Percentiles rank a stretch among this genome's conserved stretches.
Conservation (phyloP, 78 protist species). For the Parvularia atlantis region DNA sequence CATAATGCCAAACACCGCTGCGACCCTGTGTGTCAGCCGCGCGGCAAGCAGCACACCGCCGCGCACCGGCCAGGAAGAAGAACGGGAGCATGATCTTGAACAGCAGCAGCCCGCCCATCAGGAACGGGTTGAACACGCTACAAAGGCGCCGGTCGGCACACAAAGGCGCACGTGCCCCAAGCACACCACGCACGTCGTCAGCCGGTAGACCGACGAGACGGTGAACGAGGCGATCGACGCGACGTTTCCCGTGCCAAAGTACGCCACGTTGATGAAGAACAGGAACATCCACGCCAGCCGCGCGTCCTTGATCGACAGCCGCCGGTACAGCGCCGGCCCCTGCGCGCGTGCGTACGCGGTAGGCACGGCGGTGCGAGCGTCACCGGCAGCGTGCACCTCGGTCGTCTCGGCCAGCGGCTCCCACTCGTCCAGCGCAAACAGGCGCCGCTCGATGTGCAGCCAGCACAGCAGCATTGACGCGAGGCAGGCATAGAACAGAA, state of each 20-base stretch:
- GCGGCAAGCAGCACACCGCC: no score
- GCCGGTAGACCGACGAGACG: constrained; percentile 45
- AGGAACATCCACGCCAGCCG: constrained; percentile 8
- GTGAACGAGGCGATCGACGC: constrained; percentile 70
- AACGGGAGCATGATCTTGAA: constrained; percentile 37
- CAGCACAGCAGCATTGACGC: not conserved
- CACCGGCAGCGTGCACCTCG: not conserved
- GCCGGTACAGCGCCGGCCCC: not conserved
- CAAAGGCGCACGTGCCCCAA: not conserved
- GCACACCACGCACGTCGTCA: constrained; percentile 12
- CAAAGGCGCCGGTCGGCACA: no score
- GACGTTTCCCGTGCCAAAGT: constrained; percentile 86
- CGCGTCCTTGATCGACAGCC: not conserved
- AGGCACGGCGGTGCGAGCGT: not conserved
- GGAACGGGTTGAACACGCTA: constrained; percentile 61
- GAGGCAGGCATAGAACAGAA: constrained; percentile 8
- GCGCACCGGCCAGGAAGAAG: not conserved
- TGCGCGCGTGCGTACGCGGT: not conserved
- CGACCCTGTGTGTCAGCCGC: not conserved
- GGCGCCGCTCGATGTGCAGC: not conserved
- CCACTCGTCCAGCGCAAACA: not conserved
- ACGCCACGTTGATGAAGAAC: constrained; percentile 50
- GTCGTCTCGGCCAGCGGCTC: not conserved
- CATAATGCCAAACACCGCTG: not conserved
- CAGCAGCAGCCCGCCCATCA: constrained; percentile 59